phyloP scores from a whole-genome alignment of 208 protist genomes.

The Strigomonas culicis region DNA sequence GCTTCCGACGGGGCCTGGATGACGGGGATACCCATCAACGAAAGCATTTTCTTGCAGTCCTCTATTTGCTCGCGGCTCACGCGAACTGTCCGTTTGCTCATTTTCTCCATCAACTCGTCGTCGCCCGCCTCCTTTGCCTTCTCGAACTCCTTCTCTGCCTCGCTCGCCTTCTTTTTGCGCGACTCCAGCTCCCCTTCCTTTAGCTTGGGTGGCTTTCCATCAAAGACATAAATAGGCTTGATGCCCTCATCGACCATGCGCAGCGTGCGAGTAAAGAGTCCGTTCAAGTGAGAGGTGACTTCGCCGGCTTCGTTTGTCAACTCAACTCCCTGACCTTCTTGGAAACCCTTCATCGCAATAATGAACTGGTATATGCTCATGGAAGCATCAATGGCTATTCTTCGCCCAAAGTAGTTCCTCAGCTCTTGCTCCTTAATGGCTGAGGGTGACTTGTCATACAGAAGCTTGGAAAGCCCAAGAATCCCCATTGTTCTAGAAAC shows the following conservation, averaged over 20 bases:
- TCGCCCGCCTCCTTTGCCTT: conserved; percentile 85
- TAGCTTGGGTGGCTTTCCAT: conserved; percentile 97
- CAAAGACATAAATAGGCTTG: conserved; percentile 99
- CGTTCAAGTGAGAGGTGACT: conserved; percentile 97
- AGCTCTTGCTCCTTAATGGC: conserved; percentile 93
- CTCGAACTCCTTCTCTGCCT: conserved; percentile 92
- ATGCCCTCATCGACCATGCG: conserved; percentile 98
- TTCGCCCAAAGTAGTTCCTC: conserved; percentile 97
- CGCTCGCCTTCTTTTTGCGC: conserved; percentile 87
- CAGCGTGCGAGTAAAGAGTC: conserved; percentile 97
- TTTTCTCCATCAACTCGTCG: conserved; percentile 93
- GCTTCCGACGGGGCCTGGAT: conserved; percentile 97
- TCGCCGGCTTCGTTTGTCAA: conserved; percentile 97
- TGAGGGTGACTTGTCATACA: conserved; percentile 92
- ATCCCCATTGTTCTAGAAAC: conserved; percentile 92
- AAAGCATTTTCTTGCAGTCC: conserved; percentile 98
- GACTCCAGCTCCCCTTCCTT: conserved; percentile 95
- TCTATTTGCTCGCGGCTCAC: conserved; percentile 96
- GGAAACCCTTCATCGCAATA: conserved; percentile 92
- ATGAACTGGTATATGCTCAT: conserved; percentile 99
- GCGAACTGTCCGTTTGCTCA: conserved; percentile 92
- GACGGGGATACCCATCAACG: conserved; percentile 98
- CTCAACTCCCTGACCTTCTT: conserved; percentile 84
- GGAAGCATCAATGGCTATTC: conserved; percentile 99
- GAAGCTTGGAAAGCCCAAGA: conserved; percentile 94